phyloP scores from a whole-genome alignment of 78 protist genomes.

The Chrysochromulina tobinii region DNA sequence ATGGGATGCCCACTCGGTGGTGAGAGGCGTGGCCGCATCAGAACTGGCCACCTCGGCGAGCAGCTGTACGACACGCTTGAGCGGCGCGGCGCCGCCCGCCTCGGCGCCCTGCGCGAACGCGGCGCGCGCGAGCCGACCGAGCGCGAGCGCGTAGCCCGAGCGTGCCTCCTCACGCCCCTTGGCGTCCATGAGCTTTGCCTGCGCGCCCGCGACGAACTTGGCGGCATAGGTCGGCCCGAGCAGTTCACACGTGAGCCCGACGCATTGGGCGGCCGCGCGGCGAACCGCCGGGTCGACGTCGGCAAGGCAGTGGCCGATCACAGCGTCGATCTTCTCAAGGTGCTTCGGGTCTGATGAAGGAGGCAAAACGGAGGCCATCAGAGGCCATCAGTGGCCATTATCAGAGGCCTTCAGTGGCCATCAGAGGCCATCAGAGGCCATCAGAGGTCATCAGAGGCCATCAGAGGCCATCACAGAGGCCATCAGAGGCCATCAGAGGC shows the following conservation, averaged over 20 bases:
- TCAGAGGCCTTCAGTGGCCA: no score
- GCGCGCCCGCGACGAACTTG: neutral
- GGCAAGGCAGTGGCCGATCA: neutral
- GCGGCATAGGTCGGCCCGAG: neutral
- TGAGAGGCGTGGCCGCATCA: no score
- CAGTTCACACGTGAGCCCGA: neutral
- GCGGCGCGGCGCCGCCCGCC: neutral
- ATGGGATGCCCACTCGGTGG: neutral
- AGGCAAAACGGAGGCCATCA: no score
- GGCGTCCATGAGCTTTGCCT: neutral
- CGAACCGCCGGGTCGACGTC: neutral
- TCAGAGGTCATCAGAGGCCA: no score
- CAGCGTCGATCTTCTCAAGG: neutral
- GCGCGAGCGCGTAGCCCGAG: conserved; percentile 17
- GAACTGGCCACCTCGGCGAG: no score
- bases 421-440: no score
- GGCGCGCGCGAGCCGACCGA: neutral
- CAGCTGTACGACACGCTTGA: no score
- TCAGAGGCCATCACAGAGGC: no score
- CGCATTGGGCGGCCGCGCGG: neutral
- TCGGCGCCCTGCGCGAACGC: neutral
- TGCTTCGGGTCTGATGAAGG: no score
- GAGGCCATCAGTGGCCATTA: no score
- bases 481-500: no score
- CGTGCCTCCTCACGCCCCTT: neutral